These are phyloP conservation scores for Neophaeococcomyces aloes DNA, from an alignment of 2,329 filamentous ascomycete genomes.

Conservation along the genomic window DNA sequence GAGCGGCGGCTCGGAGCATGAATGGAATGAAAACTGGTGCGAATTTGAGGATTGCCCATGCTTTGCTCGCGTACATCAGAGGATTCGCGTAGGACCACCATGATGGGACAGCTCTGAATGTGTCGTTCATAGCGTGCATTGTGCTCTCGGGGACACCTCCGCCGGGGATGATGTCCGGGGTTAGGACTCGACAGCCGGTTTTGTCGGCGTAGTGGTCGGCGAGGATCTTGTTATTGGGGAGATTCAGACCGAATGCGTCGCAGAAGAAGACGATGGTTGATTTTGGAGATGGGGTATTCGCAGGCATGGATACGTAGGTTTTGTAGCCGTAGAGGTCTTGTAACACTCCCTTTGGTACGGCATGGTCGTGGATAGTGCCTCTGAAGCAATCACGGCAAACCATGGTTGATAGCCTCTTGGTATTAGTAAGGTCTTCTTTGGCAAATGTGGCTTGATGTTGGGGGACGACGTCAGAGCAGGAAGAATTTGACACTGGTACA, in stretches of 20 bases:
- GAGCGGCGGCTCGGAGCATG: conserved; percentile 19
- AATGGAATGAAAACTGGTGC: conserved; percentile 12
- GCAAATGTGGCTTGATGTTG: no score
- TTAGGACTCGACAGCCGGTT: conserved; percentile 22
- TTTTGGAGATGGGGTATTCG: conserved; percentile 19
- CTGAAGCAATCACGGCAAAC: conserved; percentile 35
- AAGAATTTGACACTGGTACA: no score
- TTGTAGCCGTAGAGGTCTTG: conserved; percentile 41
- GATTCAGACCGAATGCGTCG: conserved; percentile 47
- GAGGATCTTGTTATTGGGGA: conserved; percentile 44
- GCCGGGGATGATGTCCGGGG: conserved; percentile 22
- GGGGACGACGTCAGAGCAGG: no score
- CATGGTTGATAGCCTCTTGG: conserved; percentile 17
- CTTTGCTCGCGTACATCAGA: conserved; percentile 3
- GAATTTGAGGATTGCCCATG: conserved; percentile 6
- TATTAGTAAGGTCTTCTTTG: neutral
- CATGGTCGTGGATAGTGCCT: conserved; percentile 36
- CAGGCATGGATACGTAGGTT: conserved; percentile 38
- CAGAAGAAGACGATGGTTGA: conserved; percentile 27
- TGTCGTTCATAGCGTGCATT: conserved; percentile 14
- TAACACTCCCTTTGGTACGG: conserved; percentile 35
- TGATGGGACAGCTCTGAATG: conserved; percentile 8
- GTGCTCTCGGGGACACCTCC: conserved; percentile 16
- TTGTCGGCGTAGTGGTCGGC: conserved; percentile 43
- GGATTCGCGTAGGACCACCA: conserved; percentile 6